phyloP scores from a whole-genome alignment of 768 basidiomycete species.

The Leccinum variicolor region DNA sequence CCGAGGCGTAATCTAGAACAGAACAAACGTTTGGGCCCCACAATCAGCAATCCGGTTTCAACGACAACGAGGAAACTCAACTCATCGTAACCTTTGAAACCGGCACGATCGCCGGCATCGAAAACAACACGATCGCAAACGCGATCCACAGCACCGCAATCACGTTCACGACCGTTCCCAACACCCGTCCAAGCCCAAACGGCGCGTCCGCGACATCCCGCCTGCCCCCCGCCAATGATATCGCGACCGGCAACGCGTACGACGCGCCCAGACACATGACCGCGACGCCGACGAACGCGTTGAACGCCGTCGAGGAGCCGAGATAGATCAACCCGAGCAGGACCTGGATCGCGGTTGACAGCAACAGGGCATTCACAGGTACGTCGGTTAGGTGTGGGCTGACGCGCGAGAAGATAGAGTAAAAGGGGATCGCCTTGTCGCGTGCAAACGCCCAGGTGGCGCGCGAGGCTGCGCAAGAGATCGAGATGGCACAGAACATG shows the following conservation, averaged over 20 bases:
- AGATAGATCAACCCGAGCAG: conserved; percentile 62
- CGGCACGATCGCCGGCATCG: conserved; percentile 63
- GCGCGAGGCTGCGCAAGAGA: conserved; percentile 63
- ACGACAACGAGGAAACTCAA: background rate
- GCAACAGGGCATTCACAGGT: conserved; percentile 57
- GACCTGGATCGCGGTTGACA: conserved; percentile 56
- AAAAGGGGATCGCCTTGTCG: conserved; percentile 61
- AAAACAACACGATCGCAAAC: conserved; percentile 64
- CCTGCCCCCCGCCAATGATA: conserved; percentile 46
- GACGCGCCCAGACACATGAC: conserved; percentile 66
- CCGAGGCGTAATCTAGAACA: conserved; percentile 57
- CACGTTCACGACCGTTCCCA: conserved; percentile 45
- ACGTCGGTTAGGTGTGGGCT: conserved; percentile 40
- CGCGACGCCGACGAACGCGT: conserved; percentile 64
- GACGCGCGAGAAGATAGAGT: conserved; percentile 45
- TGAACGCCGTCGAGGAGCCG: conserved; percentile 60
- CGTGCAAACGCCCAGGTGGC: conserved; percentile 72
- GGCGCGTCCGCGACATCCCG: conserved; percentile 46
- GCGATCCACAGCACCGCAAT: conserved; percentile 56
- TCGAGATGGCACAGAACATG: conserved; percentile 64
- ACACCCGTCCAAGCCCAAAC: conserved; percentile 43
- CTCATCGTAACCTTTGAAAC: conserved; percentile 51
- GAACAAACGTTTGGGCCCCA: background rate
- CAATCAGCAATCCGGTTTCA: background rate
- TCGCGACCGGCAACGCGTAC: conserved; percentile 59